Evolutionary conservation across 176 grass and related monocot genomes (phyloP).

Genomic region (Musa schizocarpa): DNA sequence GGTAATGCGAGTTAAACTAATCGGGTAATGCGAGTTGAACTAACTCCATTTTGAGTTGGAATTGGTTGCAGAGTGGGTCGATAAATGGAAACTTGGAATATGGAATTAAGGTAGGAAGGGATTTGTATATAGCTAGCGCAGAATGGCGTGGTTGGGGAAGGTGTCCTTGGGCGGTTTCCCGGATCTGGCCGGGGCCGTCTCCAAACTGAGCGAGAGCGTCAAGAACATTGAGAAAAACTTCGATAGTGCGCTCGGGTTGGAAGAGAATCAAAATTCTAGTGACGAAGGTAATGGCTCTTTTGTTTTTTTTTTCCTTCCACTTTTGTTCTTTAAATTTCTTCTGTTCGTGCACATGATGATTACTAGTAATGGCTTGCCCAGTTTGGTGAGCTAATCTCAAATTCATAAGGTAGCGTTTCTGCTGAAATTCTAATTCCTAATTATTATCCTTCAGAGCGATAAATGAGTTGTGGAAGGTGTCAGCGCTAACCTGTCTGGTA

Average conservation of each 20-base stretch:
- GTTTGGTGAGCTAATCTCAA: background rate
- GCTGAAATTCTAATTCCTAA: conserved; percentile 1
- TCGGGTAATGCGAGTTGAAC: too few species aligned
- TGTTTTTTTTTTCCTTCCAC: background rate
- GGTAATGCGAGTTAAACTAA: too few species aligned
- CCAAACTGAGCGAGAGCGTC: conserved; percentile 95
- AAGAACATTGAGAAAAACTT: conserved; percentile 99
- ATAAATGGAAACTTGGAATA: background rate
- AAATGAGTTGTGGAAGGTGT: too few species aligned
- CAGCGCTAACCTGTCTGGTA: too few species aligned
- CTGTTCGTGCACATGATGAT: background rate
- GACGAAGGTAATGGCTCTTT: conserved; percentile 44
- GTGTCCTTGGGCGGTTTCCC: conserved; percentile 76
- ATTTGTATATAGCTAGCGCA: background rate
- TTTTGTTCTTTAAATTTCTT: background rate
- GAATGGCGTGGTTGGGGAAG: conserved; percentile 88
- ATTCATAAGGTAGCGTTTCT: background rate
- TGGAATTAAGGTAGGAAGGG: background rate
- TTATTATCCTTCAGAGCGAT: background rate
- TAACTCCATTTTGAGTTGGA: background rate
- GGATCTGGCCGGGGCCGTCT: conserved; percentile 94
- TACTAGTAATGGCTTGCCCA: background rate
- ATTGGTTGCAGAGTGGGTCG: background rate
- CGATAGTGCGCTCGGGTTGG: conserved; percentile 82
- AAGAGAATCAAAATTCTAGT: conserved; percentile 58